Evolutionary conservation across 768 basidiomycete genomes (phyloP).

Genomic region (Trametes gibbosa): DNA sequence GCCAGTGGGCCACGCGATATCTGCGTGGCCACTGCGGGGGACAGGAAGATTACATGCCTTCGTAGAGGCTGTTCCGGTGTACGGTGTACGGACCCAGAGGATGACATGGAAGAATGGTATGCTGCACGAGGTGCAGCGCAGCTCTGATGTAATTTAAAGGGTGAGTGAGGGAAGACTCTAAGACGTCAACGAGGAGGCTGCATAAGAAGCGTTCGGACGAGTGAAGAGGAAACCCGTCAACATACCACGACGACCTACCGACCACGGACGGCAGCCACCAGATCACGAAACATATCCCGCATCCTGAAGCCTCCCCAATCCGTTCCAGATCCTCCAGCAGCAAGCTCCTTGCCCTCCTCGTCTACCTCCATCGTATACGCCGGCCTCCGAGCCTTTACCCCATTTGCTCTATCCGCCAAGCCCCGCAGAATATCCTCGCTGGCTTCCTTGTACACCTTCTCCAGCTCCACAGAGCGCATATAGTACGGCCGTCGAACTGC

Average conservation of each 20-base stretch:
- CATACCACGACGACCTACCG: not conserved
- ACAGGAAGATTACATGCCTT: not conserved
- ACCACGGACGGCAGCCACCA: slow-evolving; percentile 25
- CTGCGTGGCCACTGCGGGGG: not conserved
- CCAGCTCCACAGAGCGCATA: slow-evolving; percentile 55
- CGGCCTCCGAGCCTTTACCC: not conserved
- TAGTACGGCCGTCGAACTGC: slow-evolving; percentile 68
- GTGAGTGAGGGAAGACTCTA: not conserved
- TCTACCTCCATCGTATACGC: slow-evolving; percentile 6
- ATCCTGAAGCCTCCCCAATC: slow-evolving; percentile 21
- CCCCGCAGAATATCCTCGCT: slow-evolving; percentile 50
- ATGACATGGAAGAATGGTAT: not conserved
- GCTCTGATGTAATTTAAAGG: not conserved
- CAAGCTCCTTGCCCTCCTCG: slow-evolving; percentile 6
- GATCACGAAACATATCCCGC: slow-evolving; percentile 29
- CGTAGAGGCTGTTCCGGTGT: not conserved
- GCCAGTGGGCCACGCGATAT: not conserved
- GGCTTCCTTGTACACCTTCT: slow-evolving; percentile 47
- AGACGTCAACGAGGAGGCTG: not conserved
- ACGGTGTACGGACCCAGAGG: not conserved
- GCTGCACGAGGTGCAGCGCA: not conserved
- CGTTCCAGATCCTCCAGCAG: not conserved
- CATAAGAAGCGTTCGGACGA: not conserved
- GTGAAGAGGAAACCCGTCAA: not conserved
- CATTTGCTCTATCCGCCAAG: slow-evolving; percentile 31